These are phyloP conservation scores for Coniferiporia weirii DNA, from an alignment of 1,284 basidiomycete genomes.

Conservation along the genomic window DNA sequence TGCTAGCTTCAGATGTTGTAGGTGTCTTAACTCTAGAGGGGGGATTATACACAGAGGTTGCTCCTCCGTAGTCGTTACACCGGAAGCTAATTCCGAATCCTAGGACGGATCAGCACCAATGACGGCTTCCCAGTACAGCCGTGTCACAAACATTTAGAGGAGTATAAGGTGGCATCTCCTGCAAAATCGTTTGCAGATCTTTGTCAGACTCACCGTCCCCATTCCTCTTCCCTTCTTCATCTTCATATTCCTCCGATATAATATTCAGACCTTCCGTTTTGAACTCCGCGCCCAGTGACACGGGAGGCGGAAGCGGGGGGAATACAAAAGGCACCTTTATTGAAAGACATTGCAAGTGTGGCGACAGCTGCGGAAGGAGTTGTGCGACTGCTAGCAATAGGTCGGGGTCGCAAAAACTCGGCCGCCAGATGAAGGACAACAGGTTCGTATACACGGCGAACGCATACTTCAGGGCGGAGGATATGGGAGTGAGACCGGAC, in stretches of 20 bases:
- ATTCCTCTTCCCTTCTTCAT: not conserved
- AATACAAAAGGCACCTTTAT: slow-evolving; percentile 5
- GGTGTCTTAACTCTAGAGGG: not conserved
- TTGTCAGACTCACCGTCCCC: not conserved
- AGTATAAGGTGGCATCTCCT: too few species aligned
- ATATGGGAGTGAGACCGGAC: not conserved
- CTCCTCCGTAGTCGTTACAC: too few species aligned
- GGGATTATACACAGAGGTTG: not conserved
- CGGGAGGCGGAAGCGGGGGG: not conserved
- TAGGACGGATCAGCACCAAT: too few species aligned
- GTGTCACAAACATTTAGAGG: too few species aligned
- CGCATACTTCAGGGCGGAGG: not conserved
- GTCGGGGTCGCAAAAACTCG: not conserved
- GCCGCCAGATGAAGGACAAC: slow-evolving; percentile 1
- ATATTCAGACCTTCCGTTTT: not conserved
- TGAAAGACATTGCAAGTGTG: not conserved
- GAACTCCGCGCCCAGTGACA: not conserved
- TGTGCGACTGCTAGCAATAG: not conserved
- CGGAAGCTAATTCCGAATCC: too few species aligned
- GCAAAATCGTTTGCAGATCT: not conserved
- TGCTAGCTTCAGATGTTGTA: not conserved
- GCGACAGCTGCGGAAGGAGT: not conserved
- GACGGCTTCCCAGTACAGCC: too few species aligned
- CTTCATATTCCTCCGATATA: slow-evolving; percentile 3
- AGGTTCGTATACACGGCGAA: slow-evolving; percentile 3